Base-by-base conservation (phyloP, 306 rosid genomes). In the Potentilla sterilis region DNA sequence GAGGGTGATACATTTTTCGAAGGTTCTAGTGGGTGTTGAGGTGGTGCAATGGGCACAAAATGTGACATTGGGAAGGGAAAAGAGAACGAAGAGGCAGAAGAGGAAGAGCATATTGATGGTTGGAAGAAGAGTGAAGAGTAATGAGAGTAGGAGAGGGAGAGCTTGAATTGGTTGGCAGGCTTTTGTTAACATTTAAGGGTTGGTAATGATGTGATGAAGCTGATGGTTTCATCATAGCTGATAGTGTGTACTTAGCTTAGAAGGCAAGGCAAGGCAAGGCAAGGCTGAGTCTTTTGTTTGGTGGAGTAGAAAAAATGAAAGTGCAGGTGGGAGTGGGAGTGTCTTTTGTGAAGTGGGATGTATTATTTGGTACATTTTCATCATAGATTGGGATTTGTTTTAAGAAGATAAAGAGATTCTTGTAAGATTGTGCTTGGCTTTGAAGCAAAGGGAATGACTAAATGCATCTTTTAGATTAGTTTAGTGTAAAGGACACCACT, bases 211-310 rank as follows among this genome's bases (percentile, higher is more conserved):
- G 81, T 62, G 7, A 64, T 76, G 65, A 73, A 73, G 68, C 37
- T 63, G 64, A 83, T 75, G 75, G 62, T 72, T 28, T 9, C 77
- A 86, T 89, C 75, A 82, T 77, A 78, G 72, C 70, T 70, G 57
- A 16, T 73, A 24, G 67, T 16, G 78, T 54, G 83, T 80, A 86
- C 93, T 84, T 94, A 80, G 80, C 97, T 90, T 92, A 74, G 92
- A 94, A 90, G 98, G 72, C 37, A 94, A 84, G 97, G 42, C 62
- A 94, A 90, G 98, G 72, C 37, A 94, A 84, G 97, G 42, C 62
- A 80, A 58, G 35, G 37, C 57, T 35, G 34, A 73, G 40, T 40
- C 67, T 71, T 32, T 79, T 65, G 86, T 85, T 90, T 83, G 93
- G 91, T 94, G 76, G 84, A 59, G 58, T 1, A 43, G 21, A 69